These are phyloP conservation scores for Colletotrichum tamarilloi DNA, from an alignment of 2,329 filamentous ascomycete species.

Conservation along the genomic window DNA sequence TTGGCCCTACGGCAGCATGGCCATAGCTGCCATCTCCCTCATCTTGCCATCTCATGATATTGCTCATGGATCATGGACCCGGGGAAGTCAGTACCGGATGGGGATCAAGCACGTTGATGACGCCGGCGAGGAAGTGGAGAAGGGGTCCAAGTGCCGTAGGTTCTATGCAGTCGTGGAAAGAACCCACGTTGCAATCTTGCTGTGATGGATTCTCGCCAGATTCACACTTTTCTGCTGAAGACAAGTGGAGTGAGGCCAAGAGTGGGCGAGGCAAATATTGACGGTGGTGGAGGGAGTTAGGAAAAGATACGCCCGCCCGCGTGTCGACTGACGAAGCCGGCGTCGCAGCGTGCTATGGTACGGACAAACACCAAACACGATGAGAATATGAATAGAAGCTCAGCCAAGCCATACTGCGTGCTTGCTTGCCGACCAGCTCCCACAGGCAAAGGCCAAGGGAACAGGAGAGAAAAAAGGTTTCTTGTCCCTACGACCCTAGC, in stretches of 20 bases:
- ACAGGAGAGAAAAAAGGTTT: conserved; percentile 18
- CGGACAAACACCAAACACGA: not conserved
- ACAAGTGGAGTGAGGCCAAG: conserved; percentile 25
- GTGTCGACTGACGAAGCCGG: not conserved
- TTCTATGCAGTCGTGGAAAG: conserved; percentile 9
- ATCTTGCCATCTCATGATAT: not conserved
- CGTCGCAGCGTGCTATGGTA: conserved; percentile 1
- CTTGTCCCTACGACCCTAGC: conserved; percentile 24
- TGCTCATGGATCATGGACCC: conserved; percentile 13
- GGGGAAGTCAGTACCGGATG: conserved; percentile 22
- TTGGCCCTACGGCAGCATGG: not conserved
- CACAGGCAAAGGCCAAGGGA: not conserved
- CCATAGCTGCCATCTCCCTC: not conserved
- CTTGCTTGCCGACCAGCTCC: not conserved
- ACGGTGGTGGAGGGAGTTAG: not conserved
- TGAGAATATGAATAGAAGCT: conserved; percentile 8
- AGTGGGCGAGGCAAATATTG: not conserved
- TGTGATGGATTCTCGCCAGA: conserved; percentile 2
- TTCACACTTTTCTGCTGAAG: conserved; percentile 15
- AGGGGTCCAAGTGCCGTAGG: conserved; percentile 25
- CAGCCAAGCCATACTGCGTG: not conserved
- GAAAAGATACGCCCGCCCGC: not conserved
- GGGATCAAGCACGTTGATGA: conserved; percentile 19
- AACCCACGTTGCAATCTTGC: conserved; percentile 18
- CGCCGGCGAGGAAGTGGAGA: conserved; percentile 20